A percentile compares a stretch with the other conserved stretches of the same genome.
Evolutionary conservation across 23 red algal species (phyloP).

Genomic region (Gracilaria vermiculophylla): DNA sequence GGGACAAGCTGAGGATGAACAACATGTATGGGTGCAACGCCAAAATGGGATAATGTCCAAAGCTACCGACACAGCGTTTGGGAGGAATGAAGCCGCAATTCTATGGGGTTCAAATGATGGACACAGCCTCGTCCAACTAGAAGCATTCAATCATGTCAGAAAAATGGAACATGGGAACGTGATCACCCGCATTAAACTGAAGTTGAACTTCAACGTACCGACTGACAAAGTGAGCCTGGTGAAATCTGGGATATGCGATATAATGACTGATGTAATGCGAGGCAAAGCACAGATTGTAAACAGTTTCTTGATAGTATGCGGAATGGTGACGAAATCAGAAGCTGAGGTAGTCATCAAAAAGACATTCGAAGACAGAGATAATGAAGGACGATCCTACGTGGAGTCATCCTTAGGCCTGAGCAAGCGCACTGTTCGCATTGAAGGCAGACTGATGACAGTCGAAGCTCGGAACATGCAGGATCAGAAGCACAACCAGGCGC

Average conservation of each 20-base stretch:
- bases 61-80: neutral
- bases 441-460: neutral
- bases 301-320: neutral
- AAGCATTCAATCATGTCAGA: neutral
- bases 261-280: neutral
- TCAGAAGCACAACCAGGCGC: neutral
- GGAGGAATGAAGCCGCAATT: neutral
- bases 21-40: neutral
- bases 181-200: neutral
- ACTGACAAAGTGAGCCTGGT: neutral
- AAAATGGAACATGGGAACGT: neutral
- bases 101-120: neutral
- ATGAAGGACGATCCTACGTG: slow-evolving; percentile 14
- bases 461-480: neutral
- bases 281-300: neutral
- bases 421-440: neutral
- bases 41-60: neutral
- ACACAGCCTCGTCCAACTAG: neutral
- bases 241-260: neutral
- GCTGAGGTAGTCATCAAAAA: neutral
- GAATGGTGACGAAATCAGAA: neutral
- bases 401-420: neutral
- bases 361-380: neutral
- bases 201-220: neutral
- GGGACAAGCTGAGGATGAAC: neutral